Evolutionary conservation across 805 yeast genomes (phyloP), one percentile per base, ranked within the genome.

Genomic region (Hyphopichia homilentoma): DNA sequence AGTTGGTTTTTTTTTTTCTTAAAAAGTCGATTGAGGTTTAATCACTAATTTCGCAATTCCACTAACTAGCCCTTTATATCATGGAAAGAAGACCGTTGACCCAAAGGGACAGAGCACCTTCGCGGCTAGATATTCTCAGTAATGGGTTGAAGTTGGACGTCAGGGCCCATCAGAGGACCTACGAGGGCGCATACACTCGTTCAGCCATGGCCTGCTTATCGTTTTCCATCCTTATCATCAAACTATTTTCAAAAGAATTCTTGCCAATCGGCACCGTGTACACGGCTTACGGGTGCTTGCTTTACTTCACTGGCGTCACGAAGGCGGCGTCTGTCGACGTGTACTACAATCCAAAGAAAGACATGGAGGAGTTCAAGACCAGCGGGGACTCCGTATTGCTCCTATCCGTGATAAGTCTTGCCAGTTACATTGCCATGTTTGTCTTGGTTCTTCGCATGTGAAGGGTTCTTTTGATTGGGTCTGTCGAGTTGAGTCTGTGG

Each of bases 101-200:
- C n/a, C n/a, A n/a, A n/a, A 44, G 40, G 27, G 45, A 42, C 21
- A 39, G 66, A 20, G 39, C 47, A 5, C 61, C 65, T 5, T 59
- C 69, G 1, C 31, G 59, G 14, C 43, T 66, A 8, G 65, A 64
- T 28, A 48, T 62, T 11, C 56, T 70, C 4, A 57, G 71, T 4
- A 53, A 65, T 23, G 56, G 52, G 5, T 63, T 62, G 33, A 67
- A 69, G 43, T 53, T 75, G 16, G 81, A 75, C 41, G 65, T 75
- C 3, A 42, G 81, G 44, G 93, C 90, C 0, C 82, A 81, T 45
- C 93, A 84, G 55, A 57, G 95, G 35, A 84, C 94, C 0, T 84
- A 83, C 47, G 93, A 84, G 49, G 95, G 94, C 0, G 89, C 94
- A 1, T 84, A 85, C 48, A 66, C 81, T 16, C 57, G 95, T 32